These are phyloP conservation scores for Penicillium lagena DNA, from an alignment of 495 filamentous ascomycete species.

Conservation along the genomic window DNA sequence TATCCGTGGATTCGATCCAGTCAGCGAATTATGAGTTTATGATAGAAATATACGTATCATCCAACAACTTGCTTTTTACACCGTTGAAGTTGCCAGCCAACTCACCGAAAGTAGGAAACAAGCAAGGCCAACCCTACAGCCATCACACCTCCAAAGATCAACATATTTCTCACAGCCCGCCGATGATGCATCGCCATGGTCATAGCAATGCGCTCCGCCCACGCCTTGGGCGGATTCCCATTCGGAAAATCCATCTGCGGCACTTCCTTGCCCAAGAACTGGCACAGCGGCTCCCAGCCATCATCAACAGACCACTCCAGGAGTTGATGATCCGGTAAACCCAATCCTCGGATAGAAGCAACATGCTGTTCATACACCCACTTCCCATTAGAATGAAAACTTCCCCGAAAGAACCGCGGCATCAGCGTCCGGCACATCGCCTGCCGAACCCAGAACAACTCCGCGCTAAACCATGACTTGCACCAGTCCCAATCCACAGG, in stretches of 20 bases:
- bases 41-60: no score
- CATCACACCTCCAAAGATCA: neutral
- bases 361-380: constrained; percentile 9
- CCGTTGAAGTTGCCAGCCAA: no score
- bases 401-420: constrained; percentile 8
- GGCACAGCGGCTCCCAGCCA: constrained; percentile 42
- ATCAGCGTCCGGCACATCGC: constrained; percentile 6
- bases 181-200: constrained; percentile 8
- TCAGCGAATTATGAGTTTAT: no score
- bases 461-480: constrained; percentile 9
- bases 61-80: no score
- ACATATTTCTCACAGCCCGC: constrained; percentile 11
- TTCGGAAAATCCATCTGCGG: constrained; percentile 1
- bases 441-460: constrained; percentile 11
- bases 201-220: constrained; percentile 11
- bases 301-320: constrained; percentile 38
- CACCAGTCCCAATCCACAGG: constrained; percentile 6
- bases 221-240: constrained; percentile 9
- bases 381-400: constrained; percentile 3
- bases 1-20: no score
- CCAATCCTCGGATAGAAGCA: constrained; percentile 7
- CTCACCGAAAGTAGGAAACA: no score
- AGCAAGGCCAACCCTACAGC: no score
- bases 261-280: constrained; percentile 1
- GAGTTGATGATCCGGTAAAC: constrained; percentile 22